A percentile compares a stretch with the other conserved stretches of the same genome.
phyloP scores from a whole-genome alignment of 202 grass and related monocot species.

The Musa balbisiana region DNA sequence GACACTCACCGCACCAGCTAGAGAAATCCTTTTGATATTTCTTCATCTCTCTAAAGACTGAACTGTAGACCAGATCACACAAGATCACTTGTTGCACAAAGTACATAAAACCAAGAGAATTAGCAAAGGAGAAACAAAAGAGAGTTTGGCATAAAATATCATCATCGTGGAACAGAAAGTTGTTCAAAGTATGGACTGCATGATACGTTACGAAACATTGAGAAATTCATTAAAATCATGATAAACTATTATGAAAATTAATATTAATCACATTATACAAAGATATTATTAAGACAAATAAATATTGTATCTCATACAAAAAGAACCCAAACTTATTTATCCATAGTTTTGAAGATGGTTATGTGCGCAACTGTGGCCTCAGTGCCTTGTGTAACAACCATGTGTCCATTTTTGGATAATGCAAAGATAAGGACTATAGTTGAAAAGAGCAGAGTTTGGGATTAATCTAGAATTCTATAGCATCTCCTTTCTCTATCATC shows the following conservation, averaged over 20 bases:
- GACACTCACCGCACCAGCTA: conserved; percentile 81
- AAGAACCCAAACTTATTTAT: background rate
- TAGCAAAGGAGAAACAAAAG: background rate
- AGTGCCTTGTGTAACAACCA: background rate
- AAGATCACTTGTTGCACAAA: background rate
- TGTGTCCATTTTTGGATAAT: background rate
- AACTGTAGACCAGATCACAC: conserved; percentile 40
- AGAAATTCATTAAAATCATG: background rate
- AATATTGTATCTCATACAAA: no score
- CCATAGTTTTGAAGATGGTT: background rate
- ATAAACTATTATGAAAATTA: no score
- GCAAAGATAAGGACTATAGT: background rate
- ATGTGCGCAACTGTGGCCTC: background rate
- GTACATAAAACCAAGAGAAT: background rate
- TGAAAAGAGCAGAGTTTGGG: background rate
- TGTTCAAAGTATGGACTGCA: background rate
- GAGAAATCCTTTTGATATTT: conserved; percentile 95
- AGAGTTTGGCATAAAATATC: no score
- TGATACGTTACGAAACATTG: background rate
- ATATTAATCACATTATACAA: no score
- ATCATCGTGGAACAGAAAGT: no score
- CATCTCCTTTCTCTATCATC: background rate
- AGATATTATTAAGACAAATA: no score
- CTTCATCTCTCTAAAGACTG: conserved; percentile 85
- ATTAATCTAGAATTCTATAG: background rate